A percentile compares a stretch with the other conserved stretches of the same genome.
Conservation (phyloP, 495 filamentous ascomycete genomes). For the Usnea hakonensis region DNA sequence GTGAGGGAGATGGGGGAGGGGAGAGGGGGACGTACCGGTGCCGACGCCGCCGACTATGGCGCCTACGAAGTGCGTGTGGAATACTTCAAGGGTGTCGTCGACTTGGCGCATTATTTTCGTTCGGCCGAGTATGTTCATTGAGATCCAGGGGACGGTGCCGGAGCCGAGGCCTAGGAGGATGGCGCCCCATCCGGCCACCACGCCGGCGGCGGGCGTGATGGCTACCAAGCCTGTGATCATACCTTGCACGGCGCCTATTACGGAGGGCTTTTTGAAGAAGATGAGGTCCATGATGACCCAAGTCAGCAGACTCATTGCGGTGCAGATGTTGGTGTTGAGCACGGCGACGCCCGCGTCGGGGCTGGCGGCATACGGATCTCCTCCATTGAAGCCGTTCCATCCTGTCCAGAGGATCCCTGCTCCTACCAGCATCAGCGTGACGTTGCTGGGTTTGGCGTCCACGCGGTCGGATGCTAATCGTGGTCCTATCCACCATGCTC, state of each 20-base stretch:
- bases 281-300: conserved; percentile 42
- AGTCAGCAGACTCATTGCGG: conserved; percentile 43
- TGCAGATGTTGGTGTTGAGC: conserved; percentile 49
- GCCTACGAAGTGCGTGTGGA: conserved; percentile 49
- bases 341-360: conserved; percentile 50
- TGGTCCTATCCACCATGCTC: conserved; percentile 47
- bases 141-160: conserved; percentile 46
- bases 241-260: conserved; percentile 46
- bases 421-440: conserved; percentile 43
- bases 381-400: conserved; percentile 54
- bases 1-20: background rate
- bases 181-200: conserved; percentile 51
- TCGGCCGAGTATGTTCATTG: conserved; percentile 46
- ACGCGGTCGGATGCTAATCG: conserved; percentile 43
- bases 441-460: conserved; percentile 45
- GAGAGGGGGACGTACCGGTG: conserved; percentile 29
- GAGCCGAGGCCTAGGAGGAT: conserved; percentile 44
- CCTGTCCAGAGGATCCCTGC: conserved; percentile 51
- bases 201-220: conserved; percentile 50
- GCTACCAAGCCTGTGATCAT: conserved; percentile 50
- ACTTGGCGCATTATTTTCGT: conserved; percentile 38
- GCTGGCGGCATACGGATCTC: conserved; percentile 48
- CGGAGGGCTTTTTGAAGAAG: conserved; percentile 44
- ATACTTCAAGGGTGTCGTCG: conserved; percentile 46
- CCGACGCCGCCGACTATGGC: conserved; percentile 44